Conservation (phyloP, 2,329 filamentous ascomycete species). For the Xylariaceae sp. region DNA sequence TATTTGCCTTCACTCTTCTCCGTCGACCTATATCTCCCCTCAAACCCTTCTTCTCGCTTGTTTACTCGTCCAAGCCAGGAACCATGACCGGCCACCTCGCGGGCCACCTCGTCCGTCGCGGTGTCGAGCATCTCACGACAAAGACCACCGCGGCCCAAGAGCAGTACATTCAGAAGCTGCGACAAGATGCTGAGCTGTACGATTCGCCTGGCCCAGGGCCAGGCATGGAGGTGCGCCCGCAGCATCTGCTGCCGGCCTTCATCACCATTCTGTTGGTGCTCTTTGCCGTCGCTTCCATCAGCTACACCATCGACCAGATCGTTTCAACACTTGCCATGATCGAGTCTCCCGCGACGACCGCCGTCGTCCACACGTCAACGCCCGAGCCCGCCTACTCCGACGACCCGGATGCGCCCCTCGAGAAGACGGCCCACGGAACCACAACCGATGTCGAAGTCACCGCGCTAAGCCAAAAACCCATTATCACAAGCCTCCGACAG, state of each 20-base stretch:
- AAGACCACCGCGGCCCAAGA: not conserved
- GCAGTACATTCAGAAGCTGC: not conserved
- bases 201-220: not conserved
- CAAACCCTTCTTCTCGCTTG: no score
- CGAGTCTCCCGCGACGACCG: not conserved
- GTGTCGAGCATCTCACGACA: not conserved
- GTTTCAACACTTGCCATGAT: not conserved
- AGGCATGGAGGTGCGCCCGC: not conserved
- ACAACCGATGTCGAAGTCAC: not conserved
- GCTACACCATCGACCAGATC: not conserved
- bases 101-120: not conserved
- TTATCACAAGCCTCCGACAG: not conserved
- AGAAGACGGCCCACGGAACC: not conserved
- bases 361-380: not conserved
- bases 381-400: not conserved
- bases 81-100: not conserved
- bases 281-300: not conserved
- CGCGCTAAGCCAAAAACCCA: not conserved
- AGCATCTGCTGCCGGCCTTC: not conserved
- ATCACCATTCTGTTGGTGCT: not conserved
- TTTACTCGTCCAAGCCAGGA: not conserved
- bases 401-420: not conserved
- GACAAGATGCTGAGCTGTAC: not conserved
- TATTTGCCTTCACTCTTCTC: no score
- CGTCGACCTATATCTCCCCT: no score